phyloP scores from a whole-genome alignment of 495 filamentous ascomycete genomes.

The Tetracladium marchalianum region DNA sequence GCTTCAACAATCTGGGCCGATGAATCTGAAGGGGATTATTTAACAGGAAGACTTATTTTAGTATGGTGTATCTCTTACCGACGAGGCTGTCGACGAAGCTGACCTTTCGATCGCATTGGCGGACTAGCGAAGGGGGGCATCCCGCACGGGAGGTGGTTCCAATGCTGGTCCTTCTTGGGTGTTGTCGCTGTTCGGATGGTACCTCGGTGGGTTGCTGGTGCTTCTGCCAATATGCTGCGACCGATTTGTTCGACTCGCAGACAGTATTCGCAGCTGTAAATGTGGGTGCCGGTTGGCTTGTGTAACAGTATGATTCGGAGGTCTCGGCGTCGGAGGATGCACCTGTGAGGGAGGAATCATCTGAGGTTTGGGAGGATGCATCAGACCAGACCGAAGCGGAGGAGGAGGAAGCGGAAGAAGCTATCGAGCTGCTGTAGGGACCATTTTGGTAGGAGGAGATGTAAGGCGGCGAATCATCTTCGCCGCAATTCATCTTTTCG shows the following conservation, averaged over 20 bases:
- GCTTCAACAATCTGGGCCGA: conserved; percentile 95
- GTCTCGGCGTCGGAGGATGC: conserved; percentile 33
- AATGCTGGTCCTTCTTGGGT: conserved; percentile 66
- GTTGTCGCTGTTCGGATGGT: conserved; percentile 60
- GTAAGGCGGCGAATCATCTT: conserved; percentile 33
- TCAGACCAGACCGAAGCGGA: conserved; percentile 74
- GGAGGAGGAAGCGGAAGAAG: conserved; percentile 64
- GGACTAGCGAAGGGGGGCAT: conserved; percentile 71
- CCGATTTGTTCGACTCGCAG: conserved; percentile 19
- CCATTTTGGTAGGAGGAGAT: conserved; percentile 33
- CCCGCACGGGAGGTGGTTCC: conserved; percentile 41
- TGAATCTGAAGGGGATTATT: conserved; percentile 57
- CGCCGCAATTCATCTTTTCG: conserved; percentile 41
- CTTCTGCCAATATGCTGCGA: conserved; percentile 23
- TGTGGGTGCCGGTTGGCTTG: conserved; percentile 21
- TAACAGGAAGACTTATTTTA: conserved; percentile 20
- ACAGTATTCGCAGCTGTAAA: conserved; percentile 21
- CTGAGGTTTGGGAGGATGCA: conserved; percentile 49
- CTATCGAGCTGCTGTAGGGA: conserved; percentile 58
- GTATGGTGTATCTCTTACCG: conserved; percentile 57
- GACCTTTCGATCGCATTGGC: conserved; percentile 88
- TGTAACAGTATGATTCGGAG: conserved; percentile 29
- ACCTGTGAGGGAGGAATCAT: conserved; percentile 40
- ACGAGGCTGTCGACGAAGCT: conserved; percentile 97
- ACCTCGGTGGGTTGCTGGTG: conserved; percentile 28